Evolutionary conservation across 305 asterid genomes (phyloP), one percentile per base, ranked within the genome.

Genomic region (Fraxinus nigra): DNA sequence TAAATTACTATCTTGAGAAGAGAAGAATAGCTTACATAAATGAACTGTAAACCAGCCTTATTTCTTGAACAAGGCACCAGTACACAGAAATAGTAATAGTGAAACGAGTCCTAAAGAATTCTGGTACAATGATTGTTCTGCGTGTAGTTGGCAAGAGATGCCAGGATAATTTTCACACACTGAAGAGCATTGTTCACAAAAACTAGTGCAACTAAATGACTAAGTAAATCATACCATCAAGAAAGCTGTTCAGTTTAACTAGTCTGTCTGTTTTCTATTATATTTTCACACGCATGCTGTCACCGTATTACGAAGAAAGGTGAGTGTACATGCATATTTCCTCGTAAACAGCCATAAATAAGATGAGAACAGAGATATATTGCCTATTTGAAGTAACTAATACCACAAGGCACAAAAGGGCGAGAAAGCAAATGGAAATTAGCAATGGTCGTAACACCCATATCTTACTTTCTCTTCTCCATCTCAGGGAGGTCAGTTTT

Each of bases 401-500:
- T 78, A 74, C 26, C 10, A 48, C 77, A 40, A 8, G 5, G 76
- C 51, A 72, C 59, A 38, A 76, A 79, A 79, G 18, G n/a, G 46
- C 8, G 11, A 84, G 48, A 76, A 61, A 69, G 65, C 70, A 72
- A 59, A 30, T 16, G 4, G 74, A 61, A 13, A n/a, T 79, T 40
- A 40, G 59, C 0, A 18, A 3, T n/a, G 43, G 10, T 5, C 7
- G 2, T 16, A 1, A 43, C 70, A 76, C 37, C 26, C 8, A 32
- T 35, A 48, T 79, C 97, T 86, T 84, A 92, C 98, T 95, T 93
- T 90, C 92, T 95, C 90, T 95, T 95, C 89, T 95, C 98, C 91
- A 95, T 90, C 80, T 89, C 94, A 7, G 98, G 97, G 83, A 95
- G 98, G 90, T 93, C 98, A 26, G 97, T 87, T 86, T 95, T 93